These are phyloP conservation scores for Mortierella hygrophila DNA, from an alignment of 192 early-diverging fungal genomes.

Conservation along the genomic window DNA sequence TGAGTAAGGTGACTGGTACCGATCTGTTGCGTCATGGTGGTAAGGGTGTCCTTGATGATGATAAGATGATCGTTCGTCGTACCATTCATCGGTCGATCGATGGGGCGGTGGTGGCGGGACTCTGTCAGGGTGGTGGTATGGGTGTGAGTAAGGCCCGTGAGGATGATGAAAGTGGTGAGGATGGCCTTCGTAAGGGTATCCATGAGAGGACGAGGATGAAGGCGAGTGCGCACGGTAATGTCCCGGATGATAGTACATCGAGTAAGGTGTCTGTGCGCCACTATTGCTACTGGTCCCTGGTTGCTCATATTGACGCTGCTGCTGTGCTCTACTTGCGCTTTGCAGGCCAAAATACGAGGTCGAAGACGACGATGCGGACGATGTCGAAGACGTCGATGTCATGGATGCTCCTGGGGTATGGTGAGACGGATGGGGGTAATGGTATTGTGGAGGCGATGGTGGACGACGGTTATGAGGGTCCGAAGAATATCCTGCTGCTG, in stretches of 20 bases:
- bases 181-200: neutral
- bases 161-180: neutral
- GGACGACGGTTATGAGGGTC: neutral
- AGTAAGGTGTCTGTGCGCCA: neutral
- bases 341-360: neutral
- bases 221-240: neutral
- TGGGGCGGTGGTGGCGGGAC: neutral
- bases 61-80: neutral
- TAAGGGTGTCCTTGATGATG: neutral
- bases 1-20: neutral
- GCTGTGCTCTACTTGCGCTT: conserved; percentile 3
- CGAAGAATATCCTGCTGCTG: neutral
- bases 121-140: neutral
- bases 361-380: neutral
- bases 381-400: conserved; percentile 2
- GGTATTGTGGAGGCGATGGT: neutral
- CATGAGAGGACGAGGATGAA: neutral
- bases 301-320: conserved; percentile 4
- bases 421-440: conserved; percentile 35
- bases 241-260: neutral
- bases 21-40: neutral
- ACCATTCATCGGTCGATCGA: neutral
- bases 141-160: neutral
- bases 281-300: neutral
- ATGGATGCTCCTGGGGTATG: conserved; percentile 9